phyloP scores from a whole-genome alignment of 2,329 filamentous ascomycete genomes.

The Cladosporium sp. region DNA sequence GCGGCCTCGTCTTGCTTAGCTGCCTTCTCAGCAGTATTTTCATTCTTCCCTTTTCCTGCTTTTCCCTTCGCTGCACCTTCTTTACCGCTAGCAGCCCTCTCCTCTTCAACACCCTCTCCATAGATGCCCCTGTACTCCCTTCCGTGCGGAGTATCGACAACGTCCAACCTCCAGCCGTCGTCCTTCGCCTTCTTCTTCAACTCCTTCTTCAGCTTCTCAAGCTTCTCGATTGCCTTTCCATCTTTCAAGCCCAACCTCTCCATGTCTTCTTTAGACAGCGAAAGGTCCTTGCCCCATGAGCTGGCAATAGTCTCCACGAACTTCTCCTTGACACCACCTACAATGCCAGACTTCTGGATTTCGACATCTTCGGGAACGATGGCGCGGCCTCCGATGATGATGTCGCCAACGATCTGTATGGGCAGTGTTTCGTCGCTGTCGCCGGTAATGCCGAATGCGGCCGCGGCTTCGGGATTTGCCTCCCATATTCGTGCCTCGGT shows the following conservation, averaged over 20 bases:
- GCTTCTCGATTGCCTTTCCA: constrained; percentile 58
- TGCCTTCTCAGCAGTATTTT: constrained; percentile 48
- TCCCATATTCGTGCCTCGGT: constrained; percentile 25
- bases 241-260: constrained; percentile 65
- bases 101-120: constrained; percentile 62
- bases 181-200: constrained; percentile 69
- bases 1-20: constrained; percentile 29
- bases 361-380: constrained; percentile 56
- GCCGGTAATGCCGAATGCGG: constrained; percentile 25
- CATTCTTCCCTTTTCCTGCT: constrained; percentile 43
- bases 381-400: constrained; percentile 58
- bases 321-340: constrained; percentile 52
- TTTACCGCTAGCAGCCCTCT: constrained; percentile 37
- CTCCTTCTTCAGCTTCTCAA: constrained; percentile 69
- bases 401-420: constrained; percentile 52
- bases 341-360: constrained; percentile 55
- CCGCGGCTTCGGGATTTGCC: constrained; percentile 33
- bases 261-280: constrained; percentile 44
- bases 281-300: constrained; percentile 54
- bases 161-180: constrained; percentile 76
- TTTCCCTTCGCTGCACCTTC: constrained; percentile 24
- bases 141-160: constrained; percentile 68
- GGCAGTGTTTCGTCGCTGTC: neutral
- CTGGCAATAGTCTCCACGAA: constrained; percentile 54
- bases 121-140: constrained; percentile 71